These are phyloP conservation scores for Termitomyces sp. DNA, from an alignment of 768 basidiomycete species.

Conservation along the genomic window DNA sequence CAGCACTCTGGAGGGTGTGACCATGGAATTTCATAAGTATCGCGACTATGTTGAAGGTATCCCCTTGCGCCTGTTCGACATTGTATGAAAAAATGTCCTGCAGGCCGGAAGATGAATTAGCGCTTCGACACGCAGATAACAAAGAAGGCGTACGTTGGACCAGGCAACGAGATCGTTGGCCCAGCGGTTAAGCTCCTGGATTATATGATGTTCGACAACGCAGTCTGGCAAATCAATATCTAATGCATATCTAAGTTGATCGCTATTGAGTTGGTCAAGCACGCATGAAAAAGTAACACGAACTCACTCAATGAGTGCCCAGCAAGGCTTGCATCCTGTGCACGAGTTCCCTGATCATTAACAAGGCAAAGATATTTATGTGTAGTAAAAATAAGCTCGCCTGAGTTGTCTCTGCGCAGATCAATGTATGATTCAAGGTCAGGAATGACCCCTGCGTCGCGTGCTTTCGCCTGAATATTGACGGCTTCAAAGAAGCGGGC, in stretches of 20 bases:
- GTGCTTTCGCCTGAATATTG: constrained; percentile 54
- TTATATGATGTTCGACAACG: constrained; percentile 60
- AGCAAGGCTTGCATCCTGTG: constrained; percentile 63
- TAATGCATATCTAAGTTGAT: constrained; percentile 44
- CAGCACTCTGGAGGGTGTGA: constrained; percentile 51
- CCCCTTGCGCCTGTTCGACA: constrained; percentile 62
- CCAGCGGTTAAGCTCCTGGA: constrained; percentile 55
- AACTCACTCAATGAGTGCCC: constrained; percentile 65
- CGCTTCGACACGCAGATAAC: neutral
- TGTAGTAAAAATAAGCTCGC: constrained; percentile 20
- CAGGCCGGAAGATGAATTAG: neutral
- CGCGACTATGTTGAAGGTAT: constrained; percentile 69
- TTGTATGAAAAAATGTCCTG: constrained; percentile 78
- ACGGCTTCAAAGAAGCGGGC: constrained; percentile 66
- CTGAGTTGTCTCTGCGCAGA: constrained; percentile 69
- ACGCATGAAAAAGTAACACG: neutral
- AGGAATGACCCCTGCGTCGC: constrained; percentile 46
- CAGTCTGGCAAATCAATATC: constrained; percentile 66
- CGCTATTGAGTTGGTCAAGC: neutral
- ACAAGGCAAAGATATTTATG: neutral
- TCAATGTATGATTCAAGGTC: constrained; percentile 73
- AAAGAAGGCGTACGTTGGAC: constrained; percentile 57
- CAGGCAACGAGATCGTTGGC: constrained; percentile 79
- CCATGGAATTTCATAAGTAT: constrained; percentile 61
- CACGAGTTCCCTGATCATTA: neutral